Percentiles rank a stretch among this genome's conserved stretches.
phyloP scores from a whole-genome alignment of 1,284 basidiomycete species.

The Leccinum huronense region DNA sequence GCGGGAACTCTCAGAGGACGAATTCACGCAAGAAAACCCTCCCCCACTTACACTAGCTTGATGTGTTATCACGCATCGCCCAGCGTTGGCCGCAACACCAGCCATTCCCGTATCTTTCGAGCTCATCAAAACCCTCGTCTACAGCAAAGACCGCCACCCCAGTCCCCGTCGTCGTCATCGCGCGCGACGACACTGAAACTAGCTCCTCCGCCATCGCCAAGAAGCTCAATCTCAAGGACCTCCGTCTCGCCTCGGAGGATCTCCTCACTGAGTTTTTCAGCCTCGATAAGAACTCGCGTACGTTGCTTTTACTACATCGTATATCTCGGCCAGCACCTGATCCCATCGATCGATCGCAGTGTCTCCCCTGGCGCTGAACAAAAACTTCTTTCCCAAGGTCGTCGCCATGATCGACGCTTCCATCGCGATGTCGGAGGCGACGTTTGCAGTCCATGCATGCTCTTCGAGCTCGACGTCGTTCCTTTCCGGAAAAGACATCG shows the following conservation, averaged over 20 bases:
- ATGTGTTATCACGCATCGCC: no score
- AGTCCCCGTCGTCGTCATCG: conserved; percentile 85
- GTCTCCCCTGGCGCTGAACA: conserved; percentile 73
- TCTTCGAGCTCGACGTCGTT: conserved; percentile 73
- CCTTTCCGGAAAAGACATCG: conserved; percentile 73
- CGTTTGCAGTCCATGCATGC: conserved; percentile 74
- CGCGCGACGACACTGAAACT: conserved; percentile 81
- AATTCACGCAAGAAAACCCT: no score
- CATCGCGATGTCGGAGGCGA: conserved; percentile 61
- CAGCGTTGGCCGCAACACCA: conserved; percentile 42
- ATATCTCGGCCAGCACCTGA: neutral
- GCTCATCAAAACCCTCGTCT: conserved; percentile 81
- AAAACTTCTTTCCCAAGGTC: conserved; percentile 73
- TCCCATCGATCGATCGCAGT: conserved; percentile 45
- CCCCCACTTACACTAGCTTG: no score
- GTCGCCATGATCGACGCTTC: conserved; percentile 77
- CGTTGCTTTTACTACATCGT: conserved; percentile 34
- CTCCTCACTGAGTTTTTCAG: conserved; percentile 83
- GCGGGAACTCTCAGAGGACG: no score
- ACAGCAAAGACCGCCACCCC: conserved; percentile 87
- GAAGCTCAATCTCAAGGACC: conserved; percentile 85
- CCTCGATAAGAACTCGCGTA: conserved; percentile 84
- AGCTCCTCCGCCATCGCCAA: conserved; percentile 74
- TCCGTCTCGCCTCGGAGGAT: conserved; percentile 86
- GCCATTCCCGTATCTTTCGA: conserved; percentile 60